These are phyloP conservation scores for Eucalyptus fibrosa DNA, from an alignment of 345 rosid genomes.

Conservation along the genomic window DNA sequence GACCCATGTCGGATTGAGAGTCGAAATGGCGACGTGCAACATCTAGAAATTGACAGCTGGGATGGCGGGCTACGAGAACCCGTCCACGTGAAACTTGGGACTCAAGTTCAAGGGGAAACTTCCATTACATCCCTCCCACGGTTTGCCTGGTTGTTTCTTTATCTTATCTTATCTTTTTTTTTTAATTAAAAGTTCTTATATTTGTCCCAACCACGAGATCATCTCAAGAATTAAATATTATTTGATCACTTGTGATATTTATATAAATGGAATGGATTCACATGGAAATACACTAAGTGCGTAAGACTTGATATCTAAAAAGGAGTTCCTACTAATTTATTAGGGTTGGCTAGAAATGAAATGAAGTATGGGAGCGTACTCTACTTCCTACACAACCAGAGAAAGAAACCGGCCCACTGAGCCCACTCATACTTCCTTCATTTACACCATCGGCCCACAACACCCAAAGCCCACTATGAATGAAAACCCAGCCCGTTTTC, in stretches of 20 bases:
- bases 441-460: too few species aligned
- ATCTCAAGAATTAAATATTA: neutral
- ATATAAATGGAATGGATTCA: too few species aligned
- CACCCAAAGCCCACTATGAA: too few species aligned
- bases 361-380: fast-evolving
- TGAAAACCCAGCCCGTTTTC: too few species aligned
- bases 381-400: fast-evolving
- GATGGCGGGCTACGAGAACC: neutral
- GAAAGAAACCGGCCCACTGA: too few species aligned
- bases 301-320: too few species aligned
- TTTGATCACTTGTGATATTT: neutral
- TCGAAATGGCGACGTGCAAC: too few species aligned
- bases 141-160: neutral
- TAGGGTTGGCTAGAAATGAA: fast-evolving
- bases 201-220: neutral
- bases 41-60: neutral
- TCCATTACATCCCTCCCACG: neutral
- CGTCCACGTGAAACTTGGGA: neutral
- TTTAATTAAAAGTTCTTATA: neutral
- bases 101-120: neutral
- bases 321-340: too few species aligned
- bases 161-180: neutral
- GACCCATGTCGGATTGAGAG: too few species aligned
- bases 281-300: too few species aligned
- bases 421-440: too few species aligned